A percentile compares a stretch with the other conserved stretches of the same genome.
Evolutionary conservation across 306 rosid genomes (phyloP).

Genomic region (Myrica gale): DNA sequence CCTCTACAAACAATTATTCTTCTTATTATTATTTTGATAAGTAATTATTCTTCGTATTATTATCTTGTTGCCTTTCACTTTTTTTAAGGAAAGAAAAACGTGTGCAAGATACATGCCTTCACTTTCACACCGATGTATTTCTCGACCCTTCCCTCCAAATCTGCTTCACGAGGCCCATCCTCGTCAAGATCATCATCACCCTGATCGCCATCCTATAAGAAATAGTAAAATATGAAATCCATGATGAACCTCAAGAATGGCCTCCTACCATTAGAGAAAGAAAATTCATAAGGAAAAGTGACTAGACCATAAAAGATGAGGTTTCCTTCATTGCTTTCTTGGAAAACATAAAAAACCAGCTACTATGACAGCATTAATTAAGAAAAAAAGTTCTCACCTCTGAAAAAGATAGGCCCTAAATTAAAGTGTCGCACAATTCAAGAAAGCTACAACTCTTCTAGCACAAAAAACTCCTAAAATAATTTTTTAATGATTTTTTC

Average conservation of each 20-base stretch:
- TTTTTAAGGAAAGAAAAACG: neutral
- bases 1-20: no score
- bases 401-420: neutral
- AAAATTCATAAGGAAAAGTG: neutral
- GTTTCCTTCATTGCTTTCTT: neutral
- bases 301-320: neutral
- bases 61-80: no score
- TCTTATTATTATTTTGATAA: no score
- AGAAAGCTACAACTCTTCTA: constrained; percentile 1
- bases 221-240: neutral
- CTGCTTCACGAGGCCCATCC: constrained; percentile 77
- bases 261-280: neutral
- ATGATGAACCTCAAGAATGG: neutral
- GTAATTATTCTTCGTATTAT: no score
- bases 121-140: constrained; percentile 98
- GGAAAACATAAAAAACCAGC: neutral
- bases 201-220: constrained; percentile 70
- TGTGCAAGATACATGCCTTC: constrained; percentile 55
- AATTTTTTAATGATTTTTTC: neutral
- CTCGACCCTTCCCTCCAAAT: constrained; percentile 86
- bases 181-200: constrained; percentile 86
- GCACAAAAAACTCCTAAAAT: neutral
- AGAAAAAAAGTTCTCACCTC: neutral
- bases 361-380: neutral
- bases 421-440: neutral